These are phyloP conservation scores for Eucalyptus marginata DNA, from an alignment of 345 rosid genomes.

Conservation along the genomic window DNA sequence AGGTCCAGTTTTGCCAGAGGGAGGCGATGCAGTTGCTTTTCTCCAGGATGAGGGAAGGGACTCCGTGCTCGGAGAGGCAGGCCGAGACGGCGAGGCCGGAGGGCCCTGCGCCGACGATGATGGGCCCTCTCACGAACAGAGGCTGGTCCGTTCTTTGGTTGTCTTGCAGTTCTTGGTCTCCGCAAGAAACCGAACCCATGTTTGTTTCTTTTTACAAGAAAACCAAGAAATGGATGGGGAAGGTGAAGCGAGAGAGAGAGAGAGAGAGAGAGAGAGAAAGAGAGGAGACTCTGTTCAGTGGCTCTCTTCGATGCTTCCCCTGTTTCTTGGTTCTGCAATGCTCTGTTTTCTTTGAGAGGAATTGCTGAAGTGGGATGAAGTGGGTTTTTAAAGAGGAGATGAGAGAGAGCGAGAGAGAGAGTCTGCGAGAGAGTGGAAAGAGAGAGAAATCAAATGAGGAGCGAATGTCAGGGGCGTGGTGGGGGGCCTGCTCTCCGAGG, in stretches of 20 bases:
- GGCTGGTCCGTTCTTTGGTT: background rate
- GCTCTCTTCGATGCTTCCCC: background rate
- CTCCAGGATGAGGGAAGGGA: constrained; percentile 15
- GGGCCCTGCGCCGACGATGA: constrained; percentile 24
- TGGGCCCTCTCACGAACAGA: constrained; percentile 7
- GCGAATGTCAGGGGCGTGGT: background rate
- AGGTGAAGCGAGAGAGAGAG: background rate
- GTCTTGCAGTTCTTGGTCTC: background rate
- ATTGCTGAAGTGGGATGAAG: background rate
- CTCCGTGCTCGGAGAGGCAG: constrained; percentile 6
- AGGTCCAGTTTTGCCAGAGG: constrained; percentile 21
- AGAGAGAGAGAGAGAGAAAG: background rate
- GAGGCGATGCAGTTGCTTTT: constrained; percentile 12
- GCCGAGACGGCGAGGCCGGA: constrained; percentile 24
- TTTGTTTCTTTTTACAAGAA: background rate
- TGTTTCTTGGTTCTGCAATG: background rate
- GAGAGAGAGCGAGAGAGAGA: background rate
- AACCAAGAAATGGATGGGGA: background rate
- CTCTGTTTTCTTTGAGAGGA: background rate
- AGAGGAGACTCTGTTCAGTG: background rate
- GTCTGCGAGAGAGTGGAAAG: background rate
- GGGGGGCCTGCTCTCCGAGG: background rate
- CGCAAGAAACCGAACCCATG: background rate
- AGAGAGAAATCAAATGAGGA: background rate
- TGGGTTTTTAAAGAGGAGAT: background rate